Evolutionary conservation across 257 asterid species (phyloP).

Genomic region (Buddleja alternifolia): DNA sequence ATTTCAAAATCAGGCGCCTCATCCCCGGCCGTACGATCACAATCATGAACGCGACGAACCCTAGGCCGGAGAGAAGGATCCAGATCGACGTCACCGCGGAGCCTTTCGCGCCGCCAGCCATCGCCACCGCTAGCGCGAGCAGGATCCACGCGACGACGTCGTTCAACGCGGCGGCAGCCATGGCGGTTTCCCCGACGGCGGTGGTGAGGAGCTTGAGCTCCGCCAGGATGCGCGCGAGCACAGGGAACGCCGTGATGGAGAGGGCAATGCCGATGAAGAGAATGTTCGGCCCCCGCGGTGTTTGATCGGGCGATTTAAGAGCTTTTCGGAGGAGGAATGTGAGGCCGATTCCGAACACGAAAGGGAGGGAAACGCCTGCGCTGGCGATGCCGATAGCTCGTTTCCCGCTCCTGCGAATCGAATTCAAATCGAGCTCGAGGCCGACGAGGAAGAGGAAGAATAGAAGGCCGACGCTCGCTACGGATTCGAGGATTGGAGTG

Average conservation of each 20-base stretch:
- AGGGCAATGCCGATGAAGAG: constrained; percentile 19
- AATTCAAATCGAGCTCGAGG: constrained; percentile 24
- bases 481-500: constrained; percentile 26
- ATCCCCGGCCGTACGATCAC: neutral
- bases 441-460: constrained; percentile 31
- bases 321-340: constrained; percentile 1
- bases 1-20: neutral
- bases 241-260: constrained; percentile 26
- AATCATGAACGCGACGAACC: neutral
- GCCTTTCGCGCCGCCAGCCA: neutral
- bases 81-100: constrained; percentile 1
- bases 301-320: neutral
- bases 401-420: constrained; percentile 25
- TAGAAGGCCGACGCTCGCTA: constrained; percentile 20
- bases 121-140: constrained; percentile 11
- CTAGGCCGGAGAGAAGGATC: constrained; percentile 5
- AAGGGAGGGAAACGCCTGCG: constrained; percentile 17
- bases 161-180: constrained; percentile 26
- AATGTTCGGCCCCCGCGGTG: neutral
- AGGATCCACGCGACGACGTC: constrained; percentile 19
- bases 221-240: constrained; percentile 24
- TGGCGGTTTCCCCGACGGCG: constrained; percentile 18
- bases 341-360: constrained; percentile 8
- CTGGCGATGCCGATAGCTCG: constrained; percentile 14
- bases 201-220: constrained; percentile 26